Evolutionary conservation across 805 yeast genomes (phyloP), one percentile per base, ranked within the genome.

Genomic region (Lipomyces oligophaga): DNA sequence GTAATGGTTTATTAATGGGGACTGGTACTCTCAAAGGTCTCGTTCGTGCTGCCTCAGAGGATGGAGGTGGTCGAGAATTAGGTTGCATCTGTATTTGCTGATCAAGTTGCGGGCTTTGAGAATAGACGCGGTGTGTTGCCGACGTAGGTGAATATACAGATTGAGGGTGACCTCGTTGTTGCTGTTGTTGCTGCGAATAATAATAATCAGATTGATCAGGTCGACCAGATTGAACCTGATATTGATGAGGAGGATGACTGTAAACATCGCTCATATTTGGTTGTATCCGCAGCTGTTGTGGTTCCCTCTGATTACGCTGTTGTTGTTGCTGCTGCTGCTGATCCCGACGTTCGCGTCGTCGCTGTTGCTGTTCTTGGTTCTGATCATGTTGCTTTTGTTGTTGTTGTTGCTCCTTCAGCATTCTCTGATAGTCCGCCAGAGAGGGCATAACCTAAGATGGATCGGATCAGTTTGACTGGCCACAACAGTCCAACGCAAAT

Each of bases 381-480:
- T 32, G 48, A 28, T 28, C 34, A 11, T 41, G 50, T 30, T 20
- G 31, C 5, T 24, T 26, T 32, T 26, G 25, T 8, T 30, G 39
- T 5, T 28, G 34, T 16, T 45, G 49, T 11, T 45, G 49, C 15
- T 16, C 18, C 4, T 8, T 38, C 5, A 31, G 43, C 30, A 15
- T 22, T 5, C 25, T 8, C 41, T 39, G 48, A 34, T 48, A 49
- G 13, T 49, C 54, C 1, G 52, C 52, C 25, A 44, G 47, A 11
- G 54, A 47, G 31, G 47, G 47, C 54, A 49, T 49, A 4, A 47
- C 39, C 54, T 43, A 16, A 6, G 25, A 11, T 2, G 26, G 15
- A 19, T 26, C 16, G 22, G 16, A 27, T 21, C 11, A 22, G 33
- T 22, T 10, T 8, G 13, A 16, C 27, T 25, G 5, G 19, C 31